phyloP scores from a whole-genome alignment of 441 rosid genomes.

The Pelargonium cotyledonis region DNA sequence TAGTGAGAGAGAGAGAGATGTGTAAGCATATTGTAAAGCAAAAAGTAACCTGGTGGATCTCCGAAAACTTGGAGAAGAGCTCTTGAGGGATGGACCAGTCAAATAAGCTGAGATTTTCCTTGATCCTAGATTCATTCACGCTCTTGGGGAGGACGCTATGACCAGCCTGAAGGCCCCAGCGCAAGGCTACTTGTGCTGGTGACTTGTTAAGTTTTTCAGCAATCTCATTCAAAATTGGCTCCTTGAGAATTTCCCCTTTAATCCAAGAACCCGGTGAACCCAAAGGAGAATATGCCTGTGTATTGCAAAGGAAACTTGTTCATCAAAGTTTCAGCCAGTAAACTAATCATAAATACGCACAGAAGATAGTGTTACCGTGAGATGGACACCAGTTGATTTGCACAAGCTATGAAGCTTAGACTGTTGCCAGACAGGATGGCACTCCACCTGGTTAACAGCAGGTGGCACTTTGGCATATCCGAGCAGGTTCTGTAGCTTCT shows the following conservation, averaged over 20 bases:
- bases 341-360: neutral
- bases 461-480: conserved; percentile 38
- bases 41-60: conserved; percentile 43
- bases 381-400: conserved; percentile 46
- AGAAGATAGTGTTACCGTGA: conserved; percentile 31
- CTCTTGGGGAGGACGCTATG: conserved; percentile 53
- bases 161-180: conserved; percentile 48
- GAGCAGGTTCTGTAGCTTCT: conserved; percentile 40
- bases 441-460: conserved; percentile 58
- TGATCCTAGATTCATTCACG: conserved; percentile 38
- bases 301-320: neutral
- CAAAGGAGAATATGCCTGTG: conserved; percentile 44
- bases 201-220: conserved; percentile 40
- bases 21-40: no score
- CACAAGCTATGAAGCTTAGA: conserved; percentile 42
- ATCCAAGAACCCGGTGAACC: conserved; percentile 53
- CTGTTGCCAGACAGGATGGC: conserved; percentile 62
- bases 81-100: conserved; percentile 46
- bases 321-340: neutral
- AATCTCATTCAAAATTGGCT: conserved; percentile 33
- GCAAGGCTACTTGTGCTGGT: conserved; percentile 47
- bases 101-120: conserved; percentile 39
- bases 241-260: conserved; percentile 41
- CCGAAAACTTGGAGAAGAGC: conserved; percentile 31
- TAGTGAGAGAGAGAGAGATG: no score